Percentiles rank a stretch among this genome's conserved stretches.
phyloP scores from a whole-genome alignment of 2,329 filamentous ascomycete genomes.

The Zopfia rhizophila region DNA sequence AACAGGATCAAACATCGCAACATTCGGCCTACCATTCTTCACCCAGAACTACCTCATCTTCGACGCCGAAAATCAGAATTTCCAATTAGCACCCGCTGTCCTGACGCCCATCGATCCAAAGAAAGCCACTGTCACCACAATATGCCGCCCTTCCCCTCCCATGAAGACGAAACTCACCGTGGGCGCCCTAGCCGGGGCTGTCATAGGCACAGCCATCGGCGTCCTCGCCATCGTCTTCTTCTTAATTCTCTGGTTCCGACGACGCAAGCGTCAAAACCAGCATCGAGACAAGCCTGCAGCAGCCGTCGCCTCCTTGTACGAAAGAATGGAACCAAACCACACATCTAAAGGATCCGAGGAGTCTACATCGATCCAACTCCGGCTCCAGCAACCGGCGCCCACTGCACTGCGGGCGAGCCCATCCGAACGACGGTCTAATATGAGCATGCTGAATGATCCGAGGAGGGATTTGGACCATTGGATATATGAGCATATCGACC shows the following conservation, averaged over 20 bases:
- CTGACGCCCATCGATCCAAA: constrained; percentile 23
- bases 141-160: no score
- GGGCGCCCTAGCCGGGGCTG: constrained; percentile 19
- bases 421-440: no score
- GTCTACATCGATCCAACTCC: no score
- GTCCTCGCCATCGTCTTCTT: constrained; percentile 22
- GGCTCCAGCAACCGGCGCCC: no score
- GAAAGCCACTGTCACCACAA: constrained; percentile 23
- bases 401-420: no score
- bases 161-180: constrained; percentile 18
- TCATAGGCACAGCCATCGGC: constrained; percentile 16
- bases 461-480: constrained; percentile 22
- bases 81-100: constrained; percentile 28
- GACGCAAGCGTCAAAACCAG: no score
- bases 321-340: no score
- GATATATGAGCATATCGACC: constrained; percentile 21
- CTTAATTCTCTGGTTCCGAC: no score
- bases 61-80: constrained; percentile 27
- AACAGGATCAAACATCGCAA: constrained; percentile 17
- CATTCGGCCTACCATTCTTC: constrained; percentile 28
- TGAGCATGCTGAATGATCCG: no score
- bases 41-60: constrained; percentile 32
- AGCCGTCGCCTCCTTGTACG: no score
- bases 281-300: no score
- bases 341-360: no score